Percentiles rank a stretch among this genome's conserved stretches.
Evolutionary conservation across 2,329 filamentous ascomycete species (phyloP).

Genomic region (Parastagonospora avenae): DNA sequence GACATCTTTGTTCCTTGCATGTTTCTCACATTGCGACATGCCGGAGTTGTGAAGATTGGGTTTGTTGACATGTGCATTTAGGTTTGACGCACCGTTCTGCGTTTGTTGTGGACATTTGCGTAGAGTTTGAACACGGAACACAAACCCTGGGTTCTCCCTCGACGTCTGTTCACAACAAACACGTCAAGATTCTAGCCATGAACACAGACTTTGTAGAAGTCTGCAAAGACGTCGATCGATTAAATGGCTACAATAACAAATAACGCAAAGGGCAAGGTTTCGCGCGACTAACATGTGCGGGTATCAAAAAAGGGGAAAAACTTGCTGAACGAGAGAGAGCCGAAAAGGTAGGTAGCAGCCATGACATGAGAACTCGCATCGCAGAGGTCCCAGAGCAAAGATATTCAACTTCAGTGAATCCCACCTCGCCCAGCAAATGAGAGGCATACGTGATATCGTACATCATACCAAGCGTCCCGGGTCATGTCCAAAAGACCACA

Average conservation of each 20-base stretch:
- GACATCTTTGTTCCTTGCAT: too few species aligned
- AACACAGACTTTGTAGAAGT: too few species aligned
- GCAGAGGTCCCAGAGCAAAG: neutral
- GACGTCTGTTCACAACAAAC: too few species aligned
- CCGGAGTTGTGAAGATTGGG: too few species aligned
- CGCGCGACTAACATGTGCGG: neutral
- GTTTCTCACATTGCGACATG: too few species aligned
- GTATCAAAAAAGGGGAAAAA: conserved; percentile 3
- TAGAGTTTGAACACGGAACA: too few species aligned
- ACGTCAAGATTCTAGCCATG: too few species aligned
- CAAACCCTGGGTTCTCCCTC: too few species aligned
- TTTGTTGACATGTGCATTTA: too few species aligned
- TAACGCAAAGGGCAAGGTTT: neutral
- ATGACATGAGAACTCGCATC: neutral
- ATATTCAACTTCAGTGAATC: neutral
- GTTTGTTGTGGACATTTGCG: too few species aligned
- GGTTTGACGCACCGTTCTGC: too few species aligned
- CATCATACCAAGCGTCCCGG: neutral
- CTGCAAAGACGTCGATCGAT: too few species aligned
- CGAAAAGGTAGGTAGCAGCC: neutral
- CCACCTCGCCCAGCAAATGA: neutral
- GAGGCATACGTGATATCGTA: neutral
- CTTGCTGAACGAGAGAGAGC: conserved; percentile 2
- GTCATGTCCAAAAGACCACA: neutral
- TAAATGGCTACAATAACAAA: neutral